Evolutionary conservation across 805 yeast species (phyloP).

Genomic region (Metschnikowia corniflorae): DNA sequence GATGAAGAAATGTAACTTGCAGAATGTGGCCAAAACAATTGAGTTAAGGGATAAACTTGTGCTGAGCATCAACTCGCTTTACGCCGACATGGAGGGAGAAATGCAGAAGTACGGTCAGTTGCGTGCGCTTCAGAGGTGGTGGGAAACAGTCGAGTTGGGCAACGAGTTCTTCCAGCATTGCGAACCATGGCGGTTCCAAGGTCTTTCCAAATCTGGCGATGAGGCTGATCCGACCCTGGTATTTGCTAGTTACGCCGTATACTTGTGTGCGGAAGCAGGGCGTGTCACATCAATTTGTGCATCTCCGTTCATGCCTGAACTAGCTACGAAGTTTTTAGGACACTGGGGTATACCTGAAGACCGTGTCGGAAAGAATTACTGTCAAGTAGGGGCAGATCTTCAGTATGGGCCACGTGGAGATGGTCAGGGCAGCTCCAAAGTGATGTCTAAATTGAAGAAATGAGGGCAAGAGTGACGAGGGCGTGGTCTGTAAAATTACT

Average conservation of each 20-base stretch:
- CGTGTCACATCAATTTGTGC: slow-evolving; percentile 65
- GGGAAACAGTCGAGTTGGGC: slow-evolving; percentile 56
- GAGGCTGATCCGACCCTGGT: slow-evolving; percentile 7
- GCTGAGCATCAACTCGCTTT: slow-evolving; percentile 10
- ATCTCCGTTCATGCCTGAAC: slow-evolving; percentile 69
- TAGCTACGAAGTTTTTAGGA: slow-evolving; percentile 56
- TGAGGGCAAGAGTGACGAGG: too few species aligned
- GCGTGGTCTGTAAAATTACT: too few species aligned
- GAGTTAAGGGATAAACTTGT: slow-evolving; percentile 16
- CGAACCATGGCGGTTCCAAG: slow-evolving; percentile 70
- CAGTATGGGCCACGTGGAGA: slow-evolving; percentile 9
- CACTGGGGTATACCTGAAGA: slow-evolving; percentile 48
- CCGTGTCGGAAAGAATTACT: slow-evolving; percentile 42
- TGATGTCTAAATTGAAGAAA: slow-evolving; percentile 15
- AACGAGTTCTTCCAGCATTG: slow-evolving; percentile 65
- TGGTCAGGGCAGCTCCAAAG: slow-evolving; percentile 4
- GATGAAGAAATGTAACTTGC: slow-evolving; percentile 10
- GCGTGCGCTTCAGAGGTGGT: slow-evolving; percentile 53
- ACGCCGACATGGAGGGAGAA: slow-evolving; percentile 36
- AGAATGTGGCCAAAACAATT: slow-evolving; percentile 8
- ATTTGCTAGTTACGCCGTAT: slow-evolving; percentile 50
- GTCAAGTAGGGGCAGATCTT: slow-evolving; percentile 55
- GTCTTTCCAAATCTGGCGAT: slow-evolving; percentile 10
- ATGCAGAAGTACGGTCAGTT: slow-evolving; percentile 50
- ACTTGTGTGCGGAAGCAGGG: slow-evolving; percentile 64